phyloP scores from a whole-genome alignment of 257 asterid species.

The Primulina eburnea region DNA sequence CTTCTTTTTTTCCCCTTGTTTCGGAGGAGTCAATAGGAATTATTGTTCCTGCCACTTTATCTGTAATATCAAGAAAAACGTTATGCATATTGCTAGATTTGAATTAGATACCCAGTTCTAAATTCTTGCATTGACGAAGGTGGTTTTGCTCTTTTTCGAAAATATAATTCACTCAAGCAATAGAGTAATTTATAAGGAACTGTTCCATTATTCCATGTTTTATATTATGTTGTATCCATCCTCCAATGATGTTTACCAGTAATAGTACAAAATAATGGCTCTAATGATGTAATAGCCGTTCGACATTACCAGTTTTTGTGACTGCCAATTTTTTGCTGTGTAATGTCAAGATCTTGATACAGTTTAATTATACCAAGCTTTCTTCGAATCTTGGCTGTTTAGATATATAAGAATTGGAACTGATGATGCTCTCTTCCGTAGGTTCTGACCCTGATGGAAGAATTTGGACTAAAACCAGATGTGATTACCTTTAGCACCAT shows the following conservation, averaged over 20 bases:
- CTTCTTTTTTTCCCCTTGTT: background rate
- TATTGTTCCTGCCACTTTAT: background rate
- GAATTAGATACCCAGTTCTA: background rate
- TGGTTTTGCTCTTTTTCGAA: background rate
- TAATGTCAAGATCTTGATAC: background rate
- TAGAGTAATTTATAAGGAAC: background rate
- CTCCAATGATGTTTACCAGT: background rate
- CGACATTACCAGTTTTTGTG: background rate
- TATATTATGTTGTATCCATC: background rate
- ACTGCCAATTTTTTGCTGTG: background rate
- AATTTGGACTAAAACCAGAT: slow-evolving; percentile 55
- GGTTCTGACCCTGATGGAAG: slow-evolving; percentile 65
- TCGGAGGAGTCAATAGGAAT: background rate
- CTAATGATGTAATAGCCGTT: background rate
- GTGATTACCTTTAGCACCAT: slow-evolving; percentile 66
- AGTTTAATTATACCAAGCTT: background rate
- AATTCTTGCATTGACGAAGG: background rate
- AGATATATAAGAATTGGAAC: background rate
- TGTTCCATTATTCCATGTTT: background rate
- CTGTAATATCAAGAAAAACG: background rate
- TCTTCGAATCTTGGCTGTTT: background rate
- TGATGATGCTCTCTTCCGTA: slow-evolving; percentile 25
- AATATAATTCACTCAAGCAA: background rate
- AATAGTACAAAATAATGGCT: background rate
- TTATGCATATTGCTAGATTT: background rate